Evolutionary conservation across 306 rosid genomes (phyloP), one percentile per base, ranked within the genome.

Genomic region (Crotalaria pallida): DNA sequence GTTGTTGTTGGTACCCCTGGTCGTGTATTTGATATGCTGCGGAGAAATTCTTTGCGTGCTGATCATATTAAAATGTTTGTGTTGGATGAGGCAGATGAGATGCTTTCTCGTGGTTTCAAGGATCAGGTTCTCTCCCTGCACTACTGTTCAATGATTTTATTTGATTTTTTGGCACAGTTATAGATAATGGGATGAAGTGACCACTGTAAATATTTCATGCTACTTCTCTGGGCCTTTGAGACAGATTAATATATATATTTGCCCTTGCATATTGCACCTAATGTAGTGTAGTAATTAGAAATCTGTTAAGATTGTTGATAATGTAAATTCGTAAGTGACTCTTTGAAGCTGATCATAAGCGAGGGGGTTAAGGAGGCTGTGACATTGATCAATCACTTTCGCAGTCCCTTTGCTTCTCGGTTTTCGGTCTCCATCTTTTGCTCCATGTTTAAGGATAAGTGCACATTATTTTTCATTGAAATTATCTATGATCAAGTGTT

Each of bases 1-100:
- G 88, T 87, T 51, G 88, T 87, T 58, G 92, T 84, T 68, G 92
- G 92, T 58, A 87, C 92, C 63, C 92, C 88, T 63, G 92, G 92
- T 59, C 88, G 85, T 67, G 92, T 87, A 8, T 84, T 87, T 80
- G 92, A 87, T 82, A 84, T 87, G 92, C 67, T 84, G 59, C 73
- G 85, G 74, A 82, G 92, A 55, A 87, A 84, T 81, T 87, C 88
- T 33, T 85, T 87, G 73, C 85, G 84, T 7, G 82, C 87, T 15
- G 87, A 84, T 74, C 41, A 44, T 59, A 87, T 87, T 71, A 84
- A 58, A 81, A 84, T 82, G 82, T 87, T 87, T 72, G 88, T 87
- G 50, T 74, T 87, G 29, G 92, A 87, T 66, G 92, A 87, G 81
- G 88, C 92, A 0, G 92, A 87, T 82, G 92, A 87, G 72, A 84